Percentiles rank a stretch among this genome's conserved stretches.
These are phyloP conservation scores for Nannizzia gypsea DNA, from an alignment of 2,329 filamentous ascomycete genomes.

Conservation along the genomic window DNA sequence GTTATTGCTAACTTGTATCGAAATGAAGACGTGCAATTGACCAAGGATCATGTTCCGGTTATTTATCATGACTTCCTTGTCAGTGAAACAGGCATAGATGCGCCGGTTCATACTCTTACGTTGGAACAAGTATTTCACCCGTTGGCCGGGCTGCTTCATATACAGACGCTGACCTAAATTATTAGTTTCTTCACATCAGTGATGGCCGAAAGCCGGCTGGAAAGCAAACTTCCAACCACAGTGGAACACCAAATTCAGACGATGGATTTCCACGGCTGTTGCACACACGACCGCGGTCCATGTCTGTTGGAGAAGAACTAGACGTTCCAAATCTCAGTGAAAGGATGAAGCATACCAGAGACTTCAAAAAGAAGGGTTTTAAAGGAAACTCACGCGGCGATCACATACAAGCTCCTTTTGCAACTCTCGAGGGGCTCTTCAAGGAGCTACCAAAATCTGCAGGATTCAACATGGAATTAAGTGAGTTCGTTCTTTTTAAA, in stretches of 20 bases:
- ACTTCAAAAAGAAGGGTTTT: slow-evolving; percentile 89
- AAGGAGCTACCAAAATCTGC: slow-evolving; percentile 66
- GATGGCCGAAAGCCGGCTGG: slow-evolving; percentile 36
- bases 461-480: slow-evolving; percentile 98
- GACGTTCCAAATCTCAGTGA: slow-evolving; percentile 51
- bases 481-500: slow-evolving; percentile 27
- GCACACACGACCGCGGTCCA: slow-evolving; percentile 39
- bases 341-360: slow-evolving; percentile 91
- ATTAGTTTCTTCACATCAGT: slow-evolving; percentile 72
- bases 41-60: slow-evolving; percentile 96
- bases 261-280: slow-evolving; percentile 25
- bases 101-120: slow-evolving; percentile 87
- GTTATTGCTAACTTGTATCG: slow-evolving; percentile 19
- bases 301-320: slow-evolving; percentile 47
- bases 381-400: slow-evolving; percentile 90
- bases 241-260: slow-evolving; percentile 5
- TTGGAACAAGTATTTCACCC: slow-evolving; percentile 54
- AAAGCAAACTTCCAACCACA: neutral
- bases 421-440: slow-evolving; percentile 89
- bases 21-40: slow-evolving; percentile 80
- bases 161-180: slow-evolving; percentile 5
- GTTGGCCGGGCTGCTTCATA: neutral
- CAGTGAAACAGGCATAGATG: slow-evolving; percentile 93
- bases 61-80: slow-evolving; percentile 98
- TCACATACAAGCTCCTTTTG: slow-evolving; percentile 92